Conservation (phyloP, 768 basidiomycete genomes). For the Phylloporus rhodoxanthus region DNA sequence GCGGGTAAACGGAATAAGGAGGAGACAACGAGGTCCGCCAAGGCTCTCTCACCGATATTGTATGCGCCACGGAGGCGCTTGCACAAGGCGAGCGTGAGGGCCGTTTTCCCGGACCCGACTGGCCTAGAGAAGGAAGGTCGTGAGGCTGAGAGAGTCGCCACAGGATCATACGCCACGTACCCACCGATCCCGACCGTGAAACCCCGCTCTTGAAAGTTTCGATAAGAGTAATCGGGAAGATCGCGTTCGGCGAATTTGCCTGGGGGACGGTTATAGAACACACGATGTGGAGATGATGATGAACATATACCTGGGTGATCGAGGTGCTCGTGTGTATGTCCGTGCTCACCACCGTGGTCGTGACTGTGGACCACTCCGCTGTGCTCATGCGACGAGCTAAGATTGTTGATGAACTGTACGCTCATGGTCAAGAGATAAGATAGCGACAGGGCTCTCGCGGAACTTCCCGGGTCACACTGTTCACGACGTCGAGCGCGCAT, state of each 20-base stretch:
- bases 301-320: constrained; percentile 69
- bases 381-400: constrained; percentile 46
- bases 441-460: not conserved
- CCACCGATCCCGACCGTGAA: constrained; percentile 99
- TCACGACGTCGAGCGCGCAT: constrained; percentile 4
- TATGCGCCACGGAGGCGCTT: constrained; percentile 70
- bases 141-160: not conserved
- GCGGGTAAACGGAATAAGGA: constrained; percentile 8
- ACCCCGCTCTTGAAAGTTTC: constrained; percentile 88
- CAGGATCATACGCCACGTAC: constrained; percentile 39
- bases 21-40: constrained; percentile 2
- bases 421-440: constrained; percentile 38
- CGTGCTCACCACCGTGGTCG: constrained; percentile 70
- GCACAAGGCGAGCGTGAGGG: constrained; percentile 86
- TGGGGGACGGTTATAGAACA: constrained; percentile 24
- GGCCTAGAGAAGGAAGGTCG: constrained; percentile 46
- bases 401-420: constrained; percentile 72
- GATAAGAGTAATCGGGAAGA: constrained; percentile 75
- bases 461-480: constrained; percentile 9
- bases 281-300: not conserved
- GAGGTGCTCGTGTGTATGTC: constrained; percentile 91
- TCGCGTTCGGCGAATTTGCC: constrained; percentile 92
- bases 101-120: constrained; percentile 98
- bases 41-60: constrained; percentile 73
- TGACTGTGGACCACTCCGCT: constrained; percentile 39